phyloP scores from a whole-genome alignment of 1,284 basidiomycete species.

The Cutaneotrichosporon curvatum region DNA sequence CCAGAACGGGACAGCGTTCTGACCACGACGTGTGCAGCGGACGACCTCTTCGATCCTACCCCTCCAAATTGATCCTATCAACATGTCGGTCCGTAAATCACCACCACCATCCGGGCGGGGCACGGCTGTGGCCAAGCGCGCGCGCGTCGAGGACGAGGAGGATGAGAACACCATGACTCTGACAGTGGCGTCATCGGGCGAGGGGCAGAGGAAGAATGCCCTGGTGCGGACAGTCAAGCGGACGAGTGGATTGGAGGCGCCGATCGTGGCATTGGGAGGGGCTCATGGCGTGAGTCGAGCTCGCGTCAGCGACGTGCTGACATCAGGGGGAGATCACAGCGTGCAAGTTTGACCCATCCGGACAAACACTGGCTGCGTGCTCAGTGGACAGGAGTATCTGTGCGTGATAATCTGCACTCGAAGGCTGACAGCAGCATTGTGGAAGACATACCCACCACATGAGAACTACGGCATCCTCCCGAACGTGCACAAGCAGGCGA shows the following conservation, averaged over 20 bases:
- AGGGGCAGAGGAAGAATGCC: slow-evolving; percentile 41
- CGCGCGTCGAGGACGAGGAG: slow-evolving; percentile 40
- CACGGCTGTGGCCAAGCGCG: slow-evolving; percentile 42
- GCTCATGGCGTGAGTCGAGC: slow-evolving; percentile 40
- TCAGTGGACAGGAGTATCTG: slow-evolving; percentile 45
- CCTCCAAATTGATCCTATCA: too few species aligned
- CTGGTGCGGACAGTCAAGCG: slow-evolving; percentile 40
- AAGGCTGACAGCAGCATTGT: slow-evolving; percentile 33
- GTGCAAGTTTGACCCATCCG: slow-evolving; percentile 46
- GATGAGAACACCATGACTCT: slow-evolving; percentile 20
- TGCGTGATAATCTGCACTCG: slow-evolving; percentile 19
- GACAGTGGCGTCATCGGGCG: slow-evolving; percentile 42
- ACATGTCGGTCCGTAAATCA: slow-evolving; percentile 42
- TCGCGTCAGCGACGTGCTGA: background rate
- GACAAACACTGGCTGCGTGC: slow-evolving; percentile 43
- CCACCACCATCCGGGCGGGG: slow-evolving; percentile 39
- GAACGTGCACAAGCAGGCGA: slow-evolving; percentile 44
- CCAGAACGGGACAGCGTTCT: too few species aligned
- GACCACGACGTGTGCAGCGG: too few species aligned
- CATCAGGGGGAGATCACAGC: slow-evolving; percentile 44
- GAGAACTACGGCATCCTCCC: slow-evolving; percentile 46
- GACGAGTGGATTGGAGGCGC: slow-evolving; percentile 44
- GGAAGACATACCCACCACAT: slow-evolving; percentile 47
- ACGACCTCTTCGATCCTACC: too few species aligned
- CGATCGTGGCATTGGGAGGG: slow-evolving; percentile 39